Base-by-base conservation (phyloP, 345 rosid genomes). In the Brassica juncea region DNA sequence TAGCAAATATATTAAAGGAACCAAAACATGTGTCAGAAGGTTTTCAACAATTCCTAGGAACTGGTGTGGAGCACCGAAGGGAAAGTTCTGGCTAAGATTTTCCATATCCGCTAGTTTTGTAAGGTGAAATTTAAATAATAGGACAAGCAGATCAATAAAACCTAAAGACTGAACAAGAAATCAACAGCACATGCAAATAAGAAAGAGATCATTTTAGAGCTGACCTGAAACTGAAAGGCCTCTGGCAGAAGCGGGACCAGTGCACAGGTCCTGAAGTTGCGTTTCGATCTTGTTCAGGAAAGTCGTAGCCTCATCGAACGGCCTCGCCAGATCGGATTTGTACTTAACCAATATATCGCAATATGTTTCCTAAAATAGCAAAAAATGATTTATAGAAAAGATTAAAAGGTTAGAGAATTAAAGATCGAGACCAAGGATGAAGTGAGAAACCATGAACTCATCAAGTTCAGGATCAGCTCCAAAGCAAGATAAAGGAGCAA, bases 391-490 rank as follows among this genome's bases (percentile, higher is more conserved):
- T n/a, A 4, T 2, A 70, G 0, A 31, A 15, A 49, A 35, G 1
- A n/a, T 52, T 8, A 16, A 15, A 32, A 2, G 7, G 11, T 5
- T 9, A 27, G 2, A 60, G 2, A 65, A 65, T 47, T 1, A 8
- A 63, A 64, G 14, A 52, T 8, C 0, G 34, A 44, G 32, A 28
- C 2, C 5, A 39, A 16, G 42, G 8, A 37, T 0, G 15, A 77
- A 25, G 64, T 12, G 59, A 77, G 28, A 32, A 63, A 77, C 81
- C 82, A 78, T 78, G 73, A 78, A 78, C 23, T 66, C 89, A 71
- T 94, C 98, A 58, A 94, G 98, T 88, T 92, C 97, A 76, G 93
- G 97, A 86, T 94, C 97, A 66, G 86, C 89, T 79, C 93, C 97
- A 19, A 84, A 77, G 86, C 84, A 84, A 28, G 86, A 80, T 0